Conservation (phyloP, 2,329 filamentous ascomycete species). For the Tetracladium maxilliforme region DNA sequence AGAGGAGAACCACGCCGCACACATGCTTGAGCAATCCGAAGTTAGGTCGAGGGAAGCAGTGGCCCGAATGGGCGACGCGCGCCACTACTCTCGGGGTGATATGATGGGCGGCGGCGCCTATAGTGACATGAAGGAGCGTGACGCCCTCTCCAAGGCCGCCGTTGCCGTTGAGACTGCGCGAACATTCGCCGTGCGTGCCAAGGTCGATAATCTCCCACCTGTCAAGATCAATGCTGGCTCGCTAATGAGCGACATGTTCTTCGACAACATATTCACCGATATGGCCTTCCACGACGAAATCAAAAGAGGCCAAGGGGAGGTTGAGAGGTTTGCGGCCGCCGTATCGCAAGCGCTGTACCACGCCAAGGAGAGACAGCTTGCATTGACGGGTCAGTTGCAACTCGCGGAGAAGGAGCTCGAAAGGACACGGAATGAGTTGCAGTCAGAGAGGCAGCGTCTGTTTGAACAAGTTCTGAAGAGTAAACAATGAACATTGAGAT, state of each 20-base stretch:
- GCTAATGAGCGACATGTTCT: slow-evolving; percentile 34
- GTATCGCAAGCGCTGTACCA: too few species aligned
- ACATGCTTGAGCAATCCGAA: slow-evolving; percentile 22
- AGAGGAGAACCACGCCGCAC: slow-evolving; percentile 23
- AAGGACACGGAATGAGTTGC: too few species aligned
- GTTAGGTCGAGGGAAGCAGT: slow-evolving; percentile 18
- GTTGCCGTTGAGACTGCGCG: slow-evolving; percentile 23
- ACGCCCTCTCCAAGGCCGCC: slow-evolving; percentile 29
- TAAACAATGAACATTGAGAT: too few species aligned
- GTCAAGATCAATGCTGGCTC: slow-evolving; percentile 27
- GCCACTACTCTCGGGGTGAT: slow-evolving; percentile 24
- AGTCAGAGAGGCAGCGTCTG: too few species aligned
- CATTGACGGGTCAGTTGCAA: too few species aligned
- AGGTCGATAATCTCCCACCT: slow-evolving; percentile 20
- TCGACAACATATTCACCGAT: slow-evolving; percentile 38
- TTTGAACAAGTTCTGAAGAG: too few species aligned
- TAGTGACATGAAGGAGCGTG: slow-evolving; percentile 36
- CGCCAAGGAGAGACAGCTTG: too few species aligned
- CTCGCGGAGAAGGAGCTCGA: too few species aligned
- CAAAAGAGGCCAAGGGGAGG: slow-evolving; percentile 22
- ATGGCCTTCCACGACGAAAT: slow-evolving; percentile 36
- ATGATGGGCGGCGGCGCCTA: slow-evolving; percentile 33
- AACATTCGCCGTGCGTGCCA: slow-evolving; percentile 22
- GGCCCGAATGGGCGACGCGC: slow-evolving; percentile 23
- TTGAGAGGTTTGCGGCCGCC: too few species aligned